Evolutionary conservation across 1,139 yeast genomes (phyloP), one percentile per base, ranked within the genome.

Genomic region (Diutina neorugosa): DNA sequence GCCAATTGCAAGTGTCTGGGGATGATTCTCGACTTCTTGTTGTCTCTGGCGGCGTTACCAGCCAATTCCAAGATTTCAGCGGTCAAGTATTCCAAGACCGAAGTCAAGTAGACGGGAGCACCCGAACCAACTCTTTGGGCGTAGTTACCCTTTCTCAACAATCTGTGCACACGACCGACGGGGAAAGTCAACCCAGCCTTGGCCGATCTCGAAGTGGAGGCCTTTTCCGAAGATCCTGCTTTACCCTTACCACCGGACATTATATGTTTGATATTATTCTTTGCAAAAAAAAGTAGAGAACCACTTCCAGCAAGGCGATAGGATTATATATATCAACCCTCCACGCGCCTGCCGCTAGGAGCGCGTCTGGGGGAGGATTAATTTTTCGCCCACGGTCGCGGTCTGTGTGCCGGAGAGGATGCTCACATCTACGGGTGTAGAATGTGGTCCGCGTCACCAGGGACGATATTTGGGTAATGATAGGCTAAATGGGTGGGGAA

Each of bases 231-330:
- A 63, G 95, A 77, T 67, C 96, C 94, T 70, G 96, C 96, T 78
- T 90, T 90, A 75, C 97, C 97, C 85, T 91, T 91, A 75, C 97
- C 97, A 74, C 96, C 96, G 71, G 97, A 88, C 96, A 90, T 90
- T 81, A 51, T 66, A 23, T 49, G 44, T 23, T n/a, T 4, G 43
- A 16, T n/a, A 40, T 40, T 40, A 18, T 27, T 46, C 16, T 46
- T 46, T 25, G 48, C 25, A 14, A 46, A 46, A 46, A 46, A 46
- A 46, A 44, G 31, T 44, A 8, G 18, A 4, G 46, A 43, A 19
- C 19, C 20, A 18, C 20, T n/a, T 23, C 25, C 3, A 40, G 20
- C 20, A 18, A 18, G 43, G 43, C 20, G 43, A 18, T 16, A 31
- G 37, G 37, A 31, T 31, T 31, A 31, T 31, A 31, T 31, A 31